These are phyloP conservation scores for Cystobasidium sp. DNA, from an alignment of 1,284 basidiomycete species.

Conservation along the genomic window DNA sequence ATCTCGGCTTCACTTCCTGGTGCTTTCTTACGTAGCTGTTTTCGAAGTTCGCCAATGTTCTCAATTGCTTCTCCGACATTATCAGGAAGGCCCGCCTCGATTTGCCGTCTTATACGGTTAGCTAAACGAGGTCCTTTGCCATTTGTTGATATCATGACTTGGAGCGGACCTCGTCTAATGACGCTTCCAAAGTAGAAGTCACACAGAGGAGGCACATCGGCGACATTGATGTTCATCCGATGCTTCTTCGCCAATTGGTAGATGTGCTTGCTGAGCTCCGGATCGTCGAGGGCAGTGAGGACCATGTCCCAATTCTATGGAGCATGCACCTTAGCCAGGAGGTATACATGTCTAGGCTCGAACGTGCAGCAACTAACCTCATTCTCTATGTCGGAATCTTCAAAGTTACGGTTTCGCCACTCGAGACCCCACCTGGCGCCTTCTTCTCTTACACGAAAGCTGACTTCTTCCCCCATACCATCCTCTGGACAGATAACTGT, in stretches of 20 bases:
- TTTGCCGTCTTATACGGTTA: slow-evolving; percentile 73
- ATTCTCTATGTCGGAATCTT: slow-evolving; percentile 59
- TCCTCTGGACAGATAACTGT: slow-evolving; percentile 67
- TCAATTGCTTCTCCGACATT: slow-evolving; percentile 78
- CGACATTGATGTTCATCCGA: slow-evolving; percentile 88
- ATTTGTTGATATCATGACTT: slow-evolving; percentile 94
- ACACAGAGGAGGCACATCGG: slow-evolving; percentile 89
- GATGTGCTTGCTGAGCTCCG: slow-evolving; percentile 65
- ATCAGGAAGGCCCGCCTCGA: slow-evolving; percentile 72
- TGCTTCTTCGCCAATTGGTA: slow-evolving; percentile 71
- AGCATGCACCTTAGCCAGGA: slow-evolving; percentile 40
- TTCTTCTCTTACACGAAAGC: slow-evolving; percentile 53
- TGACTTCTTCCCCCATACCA: slow-evolving; percentile 65
- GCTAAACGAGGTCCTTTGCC: slow-evolving; percentile 92
- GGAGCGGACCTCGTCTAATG: slow-evolving; percentile 85
- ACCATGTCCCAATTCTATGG: slow-evolving; percentile 82
- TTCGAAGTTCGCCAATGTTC: slow-evolving; percentile 74
- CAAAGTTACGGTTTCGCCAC: slow-evolving; percentile 72
- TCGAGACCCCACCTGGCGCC: slow-evolving; percentile 62
- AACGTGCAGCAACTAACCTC: slow-evolving; percentile 53
- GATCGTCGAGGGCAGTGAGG: slow-evolving; percentile 90
- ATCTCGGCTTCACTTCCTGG: slow-evolving; percentile 73
- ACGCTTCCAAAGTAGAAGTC: slow-evolving; percentile 99
- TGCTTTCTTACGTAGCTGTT: slow-evolving; percentile 70
- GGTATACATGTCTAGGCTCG: neutral